Conservation (phyloP, 345 rosid genomes). For the Atalantia buxifolia region DNA sequence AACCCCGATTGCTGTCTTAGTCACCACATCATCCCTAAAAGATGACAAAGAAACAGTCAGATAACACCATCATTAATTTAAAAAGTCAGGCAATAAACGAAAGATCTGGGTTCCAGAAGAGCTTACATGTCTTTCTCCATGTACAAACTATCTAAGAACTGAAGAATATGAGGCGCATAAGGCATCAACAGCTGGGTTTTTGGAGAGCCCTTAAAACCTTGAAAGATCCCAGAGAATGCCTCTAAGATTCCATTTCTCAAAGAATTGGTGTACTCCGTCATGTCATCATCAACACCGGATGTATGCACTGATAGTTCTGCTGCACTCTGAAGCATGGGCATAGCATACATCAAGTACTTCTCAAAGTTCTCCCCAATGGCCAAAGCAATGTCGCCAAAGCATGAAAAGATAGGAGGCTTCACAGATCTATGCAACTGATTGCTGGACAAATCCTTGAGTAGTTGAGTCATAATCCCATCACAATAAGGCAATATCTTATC, state of each 20-base stretch:
- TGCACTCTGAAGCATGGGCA: constrained; percentile 52
- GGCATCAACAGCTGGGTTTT: constrained; percentile 42
- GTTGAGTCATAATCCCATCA: constrained; percentile 46
- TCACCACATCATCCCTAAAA: constrained; percentile 53
- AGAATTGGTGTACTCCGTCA: constrained; percentile 40
- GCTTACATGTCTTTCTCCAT: constrained; percentile 42
- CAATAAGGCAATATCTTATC: constrained; percentile 38
- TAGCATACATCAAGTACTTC: constrained; percentile 42
- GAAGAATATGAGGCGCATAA: constrained; percentile 36
- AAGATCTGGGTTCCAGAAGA: neutral
- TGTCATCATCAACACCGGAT: constrained; percentile 37
- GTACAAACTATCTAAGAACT: constrained; percentile 37
- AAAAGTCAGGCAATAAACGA: neutral
- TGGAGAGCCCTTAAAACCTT: constrained; percentile 46
- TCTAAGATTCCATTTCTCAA: constrained; percentile 43
- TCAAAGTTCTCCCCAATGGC: constrained; percentile 43
- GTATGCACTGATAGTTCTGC: constrained; percentile 41
- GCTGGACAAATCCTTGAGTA: constrained; percentile 45
- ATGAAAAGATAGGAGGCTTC: constrained; percentile 44
- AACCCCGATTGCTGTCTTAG: constrained; percentile 55
- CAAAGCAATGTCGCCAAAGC: constrained; percentile 44
- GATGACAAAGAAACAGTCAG: constrained; percentile 3
- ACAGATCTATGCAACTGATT: constrained; percentile 45
- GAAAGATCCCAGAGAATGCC: constrained; percentile 44
- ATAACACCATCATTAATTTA: neutral